phyloP scores from a whole-genome alignment of 768 basidiomycete species.

The Trichaptum fuscoviolaceum region DNA sequence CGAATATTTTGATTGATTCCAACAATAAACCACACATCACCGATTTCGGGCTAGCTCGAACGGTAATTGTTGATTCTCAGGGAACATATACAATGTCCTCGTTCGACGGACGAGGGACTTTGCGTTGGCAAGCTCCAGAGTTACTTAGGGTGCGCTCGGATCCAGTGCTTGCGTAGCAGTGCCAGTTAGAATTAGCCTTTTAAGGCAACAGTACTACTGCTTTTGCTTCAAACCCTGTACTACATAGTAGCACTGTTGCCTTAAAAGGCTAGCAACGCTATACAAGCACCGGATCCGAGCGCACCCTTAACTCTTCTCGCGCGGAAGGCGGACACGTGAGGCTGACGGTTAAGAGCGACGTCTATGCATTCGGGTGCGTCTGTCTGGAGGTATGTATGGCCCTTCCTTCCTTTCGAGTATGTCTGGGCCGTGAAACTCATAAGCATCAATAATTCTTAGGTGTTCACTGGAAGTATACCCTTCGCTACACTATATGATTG shows the following conservation, averaged over 20 bases:
- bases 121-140: conserved; percentile 2
- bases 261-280: too few relatives aligned
- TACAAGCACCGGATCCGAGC: too few relatives aligned
- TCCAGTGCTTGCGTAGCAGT: too few relatives aligned
- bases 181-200: too few relatives aligned
- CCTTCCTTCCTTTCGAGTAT: neutral
- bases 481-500: neutral
- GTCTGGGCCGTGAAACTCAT: neutral
- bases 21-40: neutral
- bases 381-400: neutral
- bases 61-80: neutral
- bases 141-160: too few relatives aligned
- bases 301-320: neutral
- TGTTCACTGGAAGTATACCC: neutral
- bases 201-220: too few relatives aligned
- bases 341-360: neutral
- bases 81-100: conserved; percentile 1
- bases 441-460: neutral
- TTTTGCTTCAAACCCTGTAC: too few relatives aligned
- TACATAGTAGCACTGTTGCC: too few relatives aligned
- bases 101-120: neutral
- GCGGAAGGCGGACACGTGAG: neutral
- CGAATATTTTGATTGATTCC: conserved; percentile 3
- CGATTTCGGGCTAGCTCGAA: conserved; percentile 1
- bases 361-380: conserved; percentile 1